Conservation (phyloP, 176 grass and related monocot species). For the Phyllostachys edulis region DNA sequence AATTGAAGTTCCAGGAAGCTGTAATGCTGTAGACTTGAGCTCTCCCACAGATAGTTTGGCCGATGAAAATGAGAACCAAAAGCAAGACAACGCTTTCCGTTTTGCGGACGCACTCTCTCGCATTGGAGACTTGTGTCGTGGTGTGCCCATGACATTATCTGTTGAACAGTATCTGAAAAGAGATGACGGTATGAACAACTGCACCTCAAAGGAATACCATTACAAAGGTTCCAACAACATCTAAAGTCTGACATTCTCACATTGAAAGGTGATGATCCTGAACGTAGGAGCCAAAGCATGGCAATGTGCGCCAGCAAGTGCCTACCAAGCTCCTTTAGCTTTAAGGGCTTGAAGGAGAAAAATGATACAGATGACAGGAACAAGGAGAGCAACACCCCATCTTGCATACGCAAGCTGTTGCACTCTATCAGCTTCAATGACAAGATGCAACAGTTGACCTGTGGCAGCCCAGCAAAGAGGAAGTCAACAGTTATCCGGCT, state of each 20-base stretch:
- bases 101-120: conserved; percentile 55
- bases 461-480: conserved; percentile 60
- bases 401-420: conserved; percentile 52
- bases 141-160: conserved; percentile 55
- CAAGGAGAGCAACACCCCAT: conserved; percentile 57
- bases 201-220: background rate
- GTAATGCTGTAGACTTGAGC: background rate
- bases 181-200: conserved; percentile 42
- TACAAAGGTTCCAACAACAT: background rate
- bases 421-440: conserved; percentile 88
- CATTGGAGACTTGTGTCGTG: conserved; percentile 50
- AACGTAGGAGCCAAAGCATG: conserved; percentile 43
- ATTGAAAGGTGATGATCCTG: conserved; percentile 53
- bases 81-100: conserved; percentile 53
- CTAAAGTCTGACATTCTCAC: conserved; percentile 32
- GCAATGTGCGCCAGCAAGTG: conserved; percentile 28
- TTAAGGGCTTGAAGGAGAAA: conserved; percentile 58
- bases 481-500: conserved; percentile 77
- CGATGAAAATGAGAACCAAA: conserved; percentile 50
- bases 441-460: conserved; percentile 51
- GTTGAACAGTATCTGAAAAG: conserved; percentile 71
- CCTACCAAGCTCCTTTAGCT: conserved; percentile 52
- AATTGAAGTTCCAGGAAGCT: background rate
- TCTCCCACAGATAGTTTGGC: conserved; percentile 39
- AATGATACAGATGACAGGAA: conserved; percentile 55